Evolutionary conservation across 805 yeast genomes (phyloP), one percentile per base, ranked within the genome.

Genomic region (Starmerella kuoi): DNA sequence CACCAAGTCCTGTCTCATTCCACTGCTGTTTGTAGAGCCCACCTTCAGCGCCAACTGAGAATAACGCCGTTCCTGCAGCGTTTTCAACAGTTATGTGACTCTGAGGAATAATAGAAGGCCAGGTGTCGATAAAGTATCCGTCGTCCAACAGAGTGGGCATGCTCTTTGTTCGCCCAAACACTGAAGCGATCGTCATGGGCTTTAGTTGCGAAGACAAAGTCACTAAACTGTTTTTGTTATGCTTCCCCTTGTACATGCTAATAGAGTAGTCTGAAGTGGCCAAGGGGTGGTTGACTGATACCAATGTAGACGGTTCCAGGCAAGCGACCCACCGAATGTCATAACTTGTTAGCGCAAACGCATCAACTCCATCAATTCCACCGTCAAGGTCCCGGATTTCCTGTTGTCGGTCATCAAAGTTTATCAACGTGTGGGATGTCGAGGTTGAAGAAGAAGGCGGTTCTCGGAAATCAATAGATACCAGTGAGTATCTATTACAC

Each of bases 261-360:
- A 77, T 50, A 0, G 83, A 67, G 1, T 70, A 68, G 50, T 83
- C 94, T 1, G 56, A 48, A 6, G 70, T 65, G 33, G 69, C 68
- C 19, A 80, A 58, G 46, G 62, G 72, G 58, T 85, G 95, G 46
- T 77, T 79, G 87, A 93, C 81, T 0, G 87, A 71, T 1, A 84
- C 53, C 2, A 73, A 45, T 44, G 80, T 66, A 24, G 60, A 60
- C n/a, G 73, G 54, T 3, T 48, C 22, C 9, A 9, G 18, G 6
- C 23, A n/a, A 54, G 1, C 61, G 17, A 78, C 51, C 67, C 86
- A 62, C 0, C 74, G 68, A 6, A 86, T 39, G 51, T 81, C 87
- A 43, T 69, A 72, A 1, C 85, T 69, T 0, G 94, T 82, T 22
- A 85, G 60, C 5, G 81, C 52, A 31, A 79, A 67, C 3, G 69